Conservation (phyloP, 2,329 filamentous ascomycete species). For the Allantophomopsis lycopodina region DNA sequence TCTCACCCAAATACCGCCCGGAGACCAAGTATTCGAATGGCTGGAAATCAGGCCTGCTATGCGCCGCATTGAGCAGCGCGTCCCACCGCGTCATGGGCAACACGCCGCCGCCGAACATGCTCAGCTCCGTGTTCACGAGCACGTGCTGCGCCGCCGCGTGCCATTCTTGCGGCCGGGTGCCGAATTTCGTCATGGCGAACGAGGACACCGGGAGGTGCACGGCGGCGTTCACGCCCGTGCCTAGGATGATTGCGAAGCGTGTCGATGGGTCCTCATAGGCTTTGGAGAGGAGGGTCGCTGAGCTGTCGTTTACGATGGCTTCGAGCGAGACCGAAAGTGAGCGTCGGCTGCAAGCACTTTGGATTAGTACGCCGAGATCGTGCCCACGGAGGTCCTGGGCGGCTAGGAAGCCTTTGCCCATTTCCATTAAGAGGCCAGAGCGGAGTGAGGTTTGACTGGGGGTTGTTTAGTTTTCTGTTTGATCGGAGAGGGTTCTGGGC, state of each 20-base stretch:
- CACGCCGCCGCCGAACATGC: slow-evolving; percentile 49
- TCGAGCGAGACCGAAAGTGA: slow-evolving; percentile 40
- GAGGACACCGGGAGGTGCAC: slow-evolving; percentile 46
- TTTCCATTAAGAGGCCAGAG: slow-evolving; percentile 41
- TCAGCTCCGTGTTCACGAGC: slow-evolving; percentile 53
- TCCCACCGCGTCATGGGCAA: slow-evolving; percentile 51
- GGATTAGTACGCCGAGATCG: slow-evolving; percentile 44
- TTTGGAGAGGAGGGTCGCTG: slow-evolving; percentile 50
- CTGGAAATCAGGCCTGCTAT: slow-evolving; percentile 44
- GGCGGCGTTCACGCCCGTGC: slow-evolving; percentile 54
- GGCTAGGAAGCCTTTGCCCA: slow-evolving; percentile 55
- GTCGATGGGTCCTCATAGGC: slow-evolving; percentile 45
- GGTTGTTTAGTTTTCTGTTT: too few species aligned
- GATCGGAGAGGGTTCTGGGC: too few species aligned
- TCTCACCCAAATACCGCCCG: slow-evolving; percentile 54
- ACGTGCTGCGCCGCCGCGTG: slow-evolving; percentile 44
- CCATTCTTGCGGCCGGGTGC: slow-evolving; percentile 38
- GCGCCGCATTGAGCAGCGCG: slow-evolving; percentile 31
- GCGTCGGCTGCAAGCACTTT: slow-evolving; percentile 30
- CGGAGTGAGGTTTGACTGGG: slow-evolving; percentile 47
- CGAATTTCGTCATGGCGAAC: slow-evolving; percentile 41
- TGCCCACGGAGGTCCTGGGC: slow-evolving; percentile 41
- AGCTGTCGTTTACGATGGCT: slow-evolving; percentile 54
- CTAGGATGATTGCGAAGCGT: slow-evolving; percentile 50
- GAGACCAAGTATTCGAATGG: slow-evolving; percentile 49